A percentile compares a stretch with the other conserved stretches of the same genome.
These are phyloP conservation scores for Cytospora piceicola DNA, from an alignment of 2,329 filamentous ascomycete species.

Conservation along the genomic window DNA sequence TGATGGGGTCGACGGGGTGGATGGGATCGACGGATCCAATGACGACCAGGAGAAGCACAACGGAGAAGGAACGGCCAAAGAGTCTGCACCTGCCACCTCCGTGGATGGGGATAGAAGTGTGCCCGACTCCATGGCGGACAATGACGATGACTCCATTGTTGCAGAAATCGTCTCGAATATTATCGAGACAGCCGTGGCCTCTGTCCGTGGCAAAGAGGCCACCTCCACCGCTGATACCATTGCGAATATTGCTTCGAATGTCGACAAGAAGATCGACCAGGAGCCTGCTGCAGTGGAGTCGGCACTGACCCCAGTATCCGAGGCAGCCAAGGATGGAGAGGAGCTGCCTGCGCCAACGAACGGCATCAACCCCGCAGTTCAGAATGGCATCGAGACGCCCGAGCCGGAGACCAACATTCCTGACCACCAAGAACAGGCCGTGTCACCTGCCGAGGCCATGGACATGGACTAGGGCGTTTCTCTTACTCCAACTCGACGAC, in stretches of 20 bases:
- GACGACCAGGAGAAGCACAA: not conserved
- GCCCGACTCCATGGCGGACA: not conserved
- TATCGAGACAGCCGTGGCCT: slow-evolving; percentile 2
- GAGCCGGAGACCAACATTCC: slow-evolving; percentile 15
- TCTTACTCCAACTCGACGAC: not conserved
- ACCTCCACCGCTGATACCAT: slow-evolving; percentile 16
- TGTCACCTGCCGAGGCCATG: slow-evolving; percentile 17
- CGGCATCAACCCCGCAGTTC: slow-evolving; percentile 5
- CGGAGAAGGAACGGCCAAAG: not conserved
- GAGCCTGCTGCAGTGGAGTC: slow-evolving; percentile 19
- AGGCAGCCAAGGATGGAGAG: slow-evolving; percentile 19
- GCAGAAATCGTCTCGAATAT: slow-evolving; percentile 15
- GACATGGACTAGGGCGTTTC: slow-evolving; percentile 5
- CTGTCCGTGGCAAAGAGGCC: slow-evolving; percentile 3
- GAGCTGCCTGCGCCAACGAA: slow-evolving; percentile 8
- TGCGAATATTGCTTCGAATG: not conserved
- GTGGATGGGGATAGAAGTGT: not conserved
- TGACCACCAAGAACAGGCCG: slow-evolving; percentile 6
- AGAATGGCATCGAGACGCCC: slow-evolving; percentile 21
- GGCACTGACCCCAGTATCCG: slow-evolving; percentile 25
- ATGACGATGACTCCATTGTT: slow-evolving; percentile 5
- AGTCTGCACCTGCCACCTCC: not conserved
- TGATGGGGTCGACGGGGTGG: not conserved
- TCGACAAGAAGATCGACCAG: slow-evolving; percentile 23
- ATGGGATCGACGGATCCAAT: not conserved